Conservation (phyloP, 495 filamentous ascomycete species). For the Neurospora pannonica region DNA sequence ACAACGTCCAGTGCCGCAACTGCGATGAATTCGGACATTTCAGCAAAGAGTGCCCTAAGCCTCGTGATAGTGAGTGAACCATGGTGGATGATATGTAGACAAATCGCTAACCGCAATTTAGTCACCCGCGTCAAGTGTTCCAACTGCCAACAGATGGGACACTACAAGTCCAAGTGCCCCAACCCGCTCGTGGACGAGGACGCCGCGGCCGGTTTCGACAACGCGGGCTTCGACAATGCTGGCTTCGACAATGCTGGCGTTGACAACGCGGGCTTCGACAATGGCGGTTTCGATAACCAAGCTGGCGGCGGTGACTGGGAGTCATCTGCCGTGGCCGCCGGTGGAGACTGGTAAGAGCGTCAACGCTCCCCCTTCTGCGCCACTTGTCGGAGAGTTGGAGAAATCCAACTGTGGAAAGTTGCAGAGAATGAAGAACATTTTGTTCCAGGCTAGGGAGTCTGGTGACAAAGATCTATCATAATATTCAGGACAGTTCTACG, state of each 20-base stretch:
- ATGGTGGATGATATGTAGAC: slow-evolving; percentile 15
- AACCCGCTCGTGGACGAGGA: slow-evolving; percentile 33
- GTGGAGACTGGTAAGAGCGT: slow-evolving; percentile 9
- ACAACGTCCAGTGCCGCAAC: slow-evolving; percentile 58
- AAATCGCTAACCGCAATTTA: slow-evolving; percentile 20
- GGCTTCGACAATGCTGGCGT: slow-evolving; percentile 1
- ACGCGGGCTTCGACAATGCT: not conserved
- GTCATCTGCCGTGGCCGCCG: not conserved
- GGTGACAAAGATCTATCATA: not conserved
- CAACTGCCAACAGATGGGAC: slow-evolving; percentile 69
- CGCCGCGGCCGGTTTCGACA: slow-evolving; percentile 8
- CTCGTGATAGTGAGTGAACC: slow-evolving; percentile 52
- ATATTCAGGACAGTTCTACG: not conserved
- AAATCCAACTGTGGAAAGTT: not conserved
- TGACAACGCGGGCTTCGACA: not conserved
- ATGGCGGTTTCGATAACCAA: slow-evolving; percentile 2
- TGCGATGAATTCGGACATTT: slow-evolving; percentile 67
- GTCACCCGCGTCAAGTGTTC: slow-evolving; percentile 62
- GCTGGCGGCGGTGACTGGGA: not conserved
- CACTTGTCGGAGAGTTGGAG: not conserved
- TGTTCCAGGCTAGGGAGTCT: not conserved
- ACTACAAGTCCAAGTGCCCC: slow-evolving; percentile 53
- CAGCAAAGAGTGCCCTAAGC: slow-evolving; percentile 64
- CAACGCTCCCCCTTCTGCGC: not conserved
- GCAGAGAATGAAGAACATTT: not conserved